Percentiles rank a stretch among this genome's conserved stretches.
Evolutionary conservation across 129 eudicot genomes (phyloP).

Genomic region (Escallonia herrerae): DNA sequence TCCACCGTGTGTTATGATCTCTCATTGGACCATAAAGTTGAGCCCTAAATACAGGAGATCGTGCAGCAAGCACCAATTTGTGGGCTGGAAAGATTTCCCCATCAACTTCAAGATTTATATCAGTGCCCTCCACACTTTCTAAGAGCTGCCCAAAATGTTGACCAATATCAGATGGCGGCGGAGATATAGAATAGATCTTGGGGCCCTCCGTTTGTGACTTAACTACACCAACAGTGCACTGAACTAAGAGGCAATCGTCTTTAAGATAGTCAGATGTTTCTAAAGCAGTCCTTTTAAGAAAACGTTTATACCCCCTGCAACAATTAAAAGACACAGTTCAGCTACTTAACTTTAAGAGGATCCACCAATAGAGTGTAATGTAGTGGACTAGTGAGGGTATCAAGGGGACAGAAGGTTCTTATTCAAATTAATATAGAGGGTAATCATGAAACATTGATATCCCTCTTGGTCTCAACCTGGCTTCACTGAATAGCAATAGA

Average conservation of each 20-base stretch:
- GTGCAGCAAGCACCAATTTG: constrained; percentile 62
- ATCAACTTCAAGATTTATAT: constrained; percentile 48
- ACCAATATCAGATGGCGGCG: constrained; percentile 54
- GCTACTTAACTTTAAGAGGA: not conserved
- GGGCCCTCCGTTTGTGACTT: constrained; percentile 51
- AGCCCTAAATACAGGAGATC: constrained; percentile 61
- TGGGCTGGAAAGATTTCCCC: constrained; percentile 52
- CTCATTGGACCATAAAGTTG: constrained; percentile 67
- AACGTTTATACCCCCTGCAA: constrained; percentile 70
- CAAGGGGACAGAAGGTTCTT: not conserved
- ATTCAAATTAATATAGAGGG: not conserved
- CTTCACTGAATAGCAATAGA: not conserved
- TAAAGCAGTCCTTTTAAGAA: constrained; percentile 41
- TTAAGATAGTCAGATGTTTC: constrained; percentile 63
- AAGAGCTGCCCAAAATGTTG: constrained; percentile 51
- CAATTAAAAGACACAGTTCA: not conserved
- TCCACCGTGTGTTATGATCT: constrained; percentile 26
- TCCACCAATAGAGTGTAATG: not conserved
- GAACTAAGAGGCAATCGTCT: constrained; percentile 53
- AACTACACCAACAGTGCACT: constrained; percentile 61
- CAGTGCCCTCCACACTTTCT: constrained; percentile 43
- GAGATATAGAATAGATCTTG: constrained; percentile 30
- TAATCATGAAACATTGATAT: not conserved
- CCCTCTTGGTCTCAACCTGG: no score
- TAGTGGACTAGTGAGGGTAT: not conserved